Evolutionary conservation across 176 grass and related monocot species (phyloP).

Genomic region (Saccharum officinarum): DNA sequence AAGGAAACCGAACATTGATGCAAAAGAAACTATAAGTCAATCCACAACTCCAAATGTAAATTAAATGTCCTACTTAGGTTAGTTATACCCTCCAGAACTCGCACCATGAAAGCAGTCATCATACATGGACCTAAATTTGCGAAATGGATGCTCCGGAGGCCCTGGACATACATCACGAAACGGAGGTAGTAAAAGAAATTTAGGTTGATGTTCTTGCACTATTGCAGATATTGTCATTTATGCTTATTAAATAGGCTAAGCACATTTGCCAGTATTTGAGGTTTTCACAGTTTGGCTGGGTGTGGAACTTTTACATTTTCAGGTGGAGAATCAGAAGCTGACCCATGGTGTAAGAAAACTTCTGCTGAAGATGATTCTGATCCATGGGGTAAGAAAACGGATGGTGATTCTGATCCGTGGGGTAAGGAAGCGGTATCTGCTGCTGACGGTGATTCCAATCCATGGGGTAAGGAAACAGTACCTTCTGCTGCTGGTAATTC

Average conservation of each 20-base stretch:
- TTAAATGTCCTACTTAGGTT: neutral
- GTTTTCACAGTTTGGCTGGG: constrained; percentile 23
- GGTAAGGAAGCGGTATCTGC: constrained; percentile 20
- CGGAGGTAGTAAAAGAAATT: neutral
- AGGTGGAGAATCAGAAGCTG: constrained; percentile 44
- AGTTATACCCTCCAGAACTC: neutral
- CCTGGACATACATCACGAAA: neutral
- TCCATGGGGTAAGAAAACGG: neutral
- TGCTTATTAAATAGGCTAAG: constrained; percentile 16
- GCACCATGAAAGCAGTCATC: neutral
- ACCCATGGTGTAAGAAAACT: constrained; percentile 57
- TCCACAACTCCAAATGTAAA: neutral
- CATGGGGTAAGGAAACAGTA: neutral
- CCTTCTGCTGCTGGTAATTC: constrained; percentile 13
- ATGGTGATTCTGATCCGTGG: constrained; percentile 41
- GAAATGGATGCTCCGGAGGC: neutral
- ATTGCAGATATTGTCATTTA: neutral
- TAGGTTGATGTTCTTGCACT: neutral
- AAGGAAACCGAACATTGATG: neutral
- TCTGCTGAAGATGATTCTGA: neutral
- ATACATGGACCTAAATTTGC: neutral
- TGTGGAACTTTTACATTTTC: constrained; percentile 30
- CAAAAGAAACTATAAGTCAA: neutral
- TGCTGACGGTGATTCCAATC: neutral
- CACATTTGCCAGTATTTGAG: constrained; percentile 14